Evolutionary conservation across 108 stramenopile genomes (phyloP).

Genomic region (Craspedostauros australis): DNA sequence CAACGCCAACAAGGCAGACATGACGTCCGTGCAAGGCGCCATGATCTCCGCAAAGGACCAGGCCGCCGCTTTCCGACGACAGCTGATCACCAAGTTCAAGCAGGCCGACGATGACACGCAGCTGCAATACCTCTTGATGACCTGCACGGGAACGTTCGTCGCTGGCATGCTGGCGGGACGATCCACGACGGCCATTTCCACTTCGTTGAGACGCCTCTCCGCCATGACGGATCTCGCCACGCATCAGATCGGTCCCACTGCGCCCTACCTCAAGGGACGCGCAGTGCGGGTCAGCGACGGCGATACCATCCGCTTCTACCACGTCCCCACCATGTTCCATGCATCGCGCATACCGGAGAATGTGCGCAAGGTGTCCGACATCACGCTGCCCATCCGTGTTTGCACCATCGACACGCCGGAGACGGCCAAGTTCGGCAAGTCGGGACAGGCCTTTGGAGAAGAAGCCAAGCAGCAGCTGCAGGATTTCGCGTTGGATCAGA

Average conservation of each 20-base stretch:
- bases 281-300: constrained; percentile 26
- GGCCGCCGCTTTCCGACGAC: too few species aligned
- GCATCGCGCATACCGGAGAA: constrained; percentile 1
- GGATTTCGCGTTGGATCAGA: constrained; percentile 2
- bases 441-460: constrained; percentile 28
- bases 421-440: constrained; percentile 26
- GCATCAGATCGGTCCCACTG: constrained; percentile 11
- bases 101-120: too few species aligned
- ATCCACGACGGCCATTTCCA: too few species aligned
- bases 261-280: constrained; percentile 10
- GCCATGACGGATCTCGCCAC: too few species aligned
- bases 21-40: too few species aligned
- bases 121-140: too few species aligned
- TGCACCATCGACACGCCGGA: constrained; percentile 36
- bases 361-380: constrained; percentile 17
- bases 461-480: constrained; percentile 26
- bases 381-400: constrained; percentile 27
- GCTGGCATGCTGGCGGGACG: too few species aligned
- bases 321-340: constrained; percentile 22
- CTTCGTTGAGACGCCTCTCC: too few species aligned
- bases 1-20: too few species aligned
- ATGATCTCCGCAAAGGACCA: too few species aligned
- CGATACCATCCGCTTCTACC: constrained; percentile 28
- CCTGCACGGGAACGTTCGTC: too few species aligned
- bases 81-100: too few species aligned